These are phyloP conservation scores for Xylariaceae sp. DNA, from an alignment of 2,329 filamentous ascomycete species.

Conservation along the genomic window DNA sequence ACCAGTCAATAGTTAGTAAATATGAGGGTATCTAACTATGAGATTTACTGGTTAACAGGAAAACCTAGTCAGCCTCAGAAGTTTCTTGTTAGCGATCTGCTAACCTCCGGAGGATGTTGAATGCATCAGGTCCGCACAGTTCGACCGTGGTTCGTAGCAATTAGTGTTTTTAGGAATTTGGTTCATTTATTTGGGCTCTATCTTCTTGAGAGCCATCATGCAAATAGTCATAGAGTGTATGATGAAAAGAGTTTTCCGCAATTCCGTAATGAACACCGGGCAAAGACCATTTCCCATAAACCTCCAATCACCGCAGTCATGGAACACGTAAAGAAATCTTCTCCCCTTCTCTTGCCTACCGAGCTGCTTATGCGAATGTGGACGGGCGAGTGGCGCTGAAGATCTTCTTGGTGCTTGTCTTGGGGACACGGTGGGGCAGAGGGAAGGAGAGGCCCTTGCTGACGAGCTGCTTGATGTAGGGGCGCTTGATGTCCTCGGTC, in stretches of 20 bases:
- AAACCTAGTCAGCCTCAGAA: no score
- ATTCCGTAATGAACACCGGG: slow-evolving; percentile 57
- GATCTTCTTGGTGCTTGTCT: slow-evolving; percentile 80
- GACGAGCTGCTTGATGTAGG: slow-evolving; percentile 99
- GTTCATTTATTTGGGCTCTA: slow-evolving; percentile 26
- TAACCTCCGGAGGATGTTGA: no score
- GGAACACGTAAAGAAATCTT: slow-evolving; percentile 46
- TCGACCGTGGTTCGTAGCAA: no score
- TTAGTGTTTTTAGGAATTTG: no score
- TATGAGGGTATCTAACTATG: no score
- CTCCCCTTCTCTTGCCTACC: slow-evolving; percentile 18
- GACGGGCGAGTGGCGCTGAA: slow-evolving; percentile 90
- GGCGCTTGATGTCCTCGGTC: slow-evolving; percentile 89
- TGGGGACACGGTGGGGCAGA: slow-evolving; percentile 91
- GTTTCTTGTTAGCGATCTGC: no score
- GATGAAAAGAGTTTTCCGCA: slow-evolving; percentile 57
- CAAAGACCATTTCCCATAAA: slow-evolving; percentile 48
- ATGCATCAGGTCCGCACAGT: no score
- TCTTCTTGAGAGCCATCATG: slow-evolving; percentile 46
- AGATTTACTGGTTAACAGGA: no score
- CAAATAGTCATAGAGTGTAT: slow-evolving; percentile 45
- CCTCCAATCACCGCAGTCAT: slow-evolving; percentile 34
- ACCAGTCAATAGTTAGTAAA: no score
- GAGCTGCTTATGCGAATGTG: slow-evolving; percentile 98
- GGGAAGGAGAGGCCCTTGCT: slow-evolving; percentile 96